Base-by-base conservation (phyloP, 2,329 filamentous ascomycete species). In the Ramularia collo-cygni region DNA sequence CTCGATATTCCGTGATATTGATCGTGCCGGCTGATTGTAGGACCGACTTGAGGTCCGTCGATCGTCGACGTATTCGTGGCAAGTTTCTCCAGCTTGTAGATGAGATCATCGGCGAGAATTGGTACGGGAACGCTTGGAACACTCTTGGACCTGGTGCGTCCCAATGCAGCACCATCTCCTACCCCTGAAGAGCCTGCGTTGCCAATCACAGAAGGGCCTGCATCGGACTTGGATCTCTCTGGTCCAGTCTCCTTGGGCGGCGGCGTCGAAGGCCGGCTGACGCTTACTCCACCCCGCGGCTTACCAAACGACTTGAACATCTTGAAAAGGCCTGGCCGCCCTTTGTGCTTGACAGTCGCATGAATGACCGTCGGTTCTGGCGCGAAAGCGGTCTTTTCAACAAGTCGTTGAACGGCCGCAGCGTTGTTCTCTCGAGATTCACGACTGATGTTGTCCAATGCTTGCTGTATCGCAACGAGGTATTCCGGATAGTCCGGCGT, bases 401-500 rank as follows among this genome's bases (percentile, higher is more conserved):
- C 21, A 10, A 24, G 46, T 36, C 38, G 40, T 27, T 51, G 39
- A 12, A 17, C 40, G 8, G 38, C 30, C 2, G 28, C 26, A 9
- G 33, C 18, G 42, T 39, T 9, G 38, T 40, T 50, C 39, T 61
- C 57, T 12, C 51, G 39, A 4, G 39, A 35, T 35, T 61, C 58
- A 7, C 57, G 56, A 15, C 55, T 60, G 41, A 71, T 63, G 44
- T 71, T 65, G 38, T 64, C 61, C 37, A 71, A 51, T 1, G 68
- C 68, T 24, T 56, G 57, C 37, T 68, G 60, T 7, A 61, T 61
- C 6, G 66, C 65, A 4, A 60, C 56, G 10, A 65, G 53, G 43
- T 70, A 70, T 43, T 68, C 62, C 4, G 67, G 67, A 39, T 70
- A 70, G 33, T 67, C 61, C 4, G 52, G 49, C 27, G 56, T 53